Base-by-base conservation (phyloP, 192 early-diverging fungal species). In the Backusella parvicylindrica region DNA sequence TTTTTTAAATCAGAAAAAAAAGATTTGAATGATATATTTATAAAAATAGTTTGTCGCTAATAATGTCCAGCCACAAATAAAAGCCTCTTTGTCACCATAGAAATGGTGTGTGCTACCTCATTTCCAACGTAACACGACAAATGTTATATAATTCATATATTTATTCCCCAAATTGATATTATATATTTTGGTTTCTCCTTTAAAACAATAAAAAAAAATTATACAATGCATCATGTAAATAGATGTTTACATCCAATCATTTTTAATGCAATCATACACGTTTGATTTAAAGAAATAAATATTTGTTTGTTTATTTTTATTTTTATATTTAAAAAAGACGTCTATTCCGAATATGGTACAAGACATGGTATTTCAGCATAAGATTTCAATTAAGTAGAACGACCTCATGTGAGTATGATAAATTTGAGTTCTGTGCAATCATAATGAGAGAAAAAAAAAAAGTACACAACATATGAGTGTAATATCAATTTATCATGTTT, bases 281-380 rank as follows among this genome's bases (percentile, higher is more conserved):
- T 60, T 60, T 60, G 53, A 60, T 28, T 28, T 28, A 60, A 28
- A 12, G 21, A 60, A 60, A 60, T 9, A 60, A 12, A 60, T 6
- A 60, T 56, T 56, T 56, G 50, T 56, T 56, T 56, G 50, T 56
- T 56, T 50, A 41, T 41, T n/a, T 47, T n/a, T 47, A n/a, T 47
- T 5, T 18, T 47, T 47, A 6, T 26, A 23, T 56, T 56, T 56
- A 56, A 56, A 56, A 23, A 56, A 26, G 21, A 23, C 50, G 21
- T 56, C 50, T 56, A 56, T 56, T 56, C 50, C 23, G 21, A 23
- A 56, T 56, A 56, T 23, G 18, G 50, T 23, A 56, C 50, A 56
- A 26, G 23, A 13, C 50, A 56, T 56, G 43, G 18, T 47, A 47
- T 47, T 47, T 47, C 43, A 47, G 18, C 43, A 47, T 47, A 47